Evolutionary conservation across 2,329 filamentous ascomycete genomes (phyloP).

Genomic region (Penicillium sp.): DNA sequence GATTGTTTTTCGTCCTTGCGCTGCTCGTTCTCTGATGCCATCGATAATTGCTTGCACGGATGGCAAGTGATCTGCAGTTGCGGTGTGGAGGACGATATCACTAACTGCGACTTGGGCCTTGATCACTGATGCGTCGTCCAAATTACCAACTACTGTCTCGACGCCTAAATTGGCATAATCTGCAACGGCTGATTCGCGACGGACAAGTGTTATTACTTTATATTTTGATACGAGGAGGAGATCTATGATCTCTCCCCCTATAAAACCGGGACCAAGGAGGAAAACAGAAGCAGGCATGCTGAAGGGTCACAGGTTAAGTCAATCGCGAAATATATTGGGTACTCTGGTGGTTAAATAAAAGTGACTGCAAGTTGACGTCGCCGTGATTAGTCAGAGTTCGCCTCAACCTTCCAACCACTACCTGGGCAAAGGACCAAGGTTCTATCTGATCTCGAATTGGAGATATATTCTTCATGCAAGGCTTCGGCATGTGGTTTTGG

Average conservation of each 20-base stretch:
- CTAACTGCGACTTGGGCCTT: conserved; percentile 31
- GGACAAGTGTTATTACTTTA: conserved; percentile 35
- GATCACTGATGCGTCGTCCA: conserved; percentile 1
- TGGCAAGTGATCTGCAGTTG: conserved; percentile 43
- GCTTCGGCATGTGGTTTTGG: no score
- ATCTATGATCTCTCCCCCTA: conserved; percentile 43
- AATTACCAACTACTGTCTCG: background rate
- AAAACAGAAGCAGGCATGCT: background rate
- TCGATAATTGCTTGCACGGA: conserved; percentile 40
- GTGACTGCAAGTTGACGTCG: conserved; percentile 3
- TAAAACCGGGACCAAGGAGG: background rate
- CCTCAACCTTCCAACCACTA: background rate
- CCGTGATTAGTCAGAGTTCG: background rate
- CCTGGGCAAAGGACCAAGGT: background rate
- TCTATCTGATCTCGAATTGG: background rate
- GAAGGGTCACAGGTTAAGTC: no score
- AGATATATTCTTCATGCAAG: no score
- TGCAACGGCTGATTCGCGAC: conserved; percentile 26
- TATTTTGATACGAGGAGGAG: conserved; percentile 38
- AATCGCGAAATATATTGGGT: background rate
- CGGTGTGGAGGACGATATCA: conserved; percentile 44
- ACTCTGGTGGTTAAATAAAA: background rate
- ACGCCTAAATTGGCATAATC: conserved; percentile 36
- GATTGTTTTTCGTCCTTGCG: conserved; percentile 33
- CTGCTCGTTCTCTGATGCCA: conserved; percentile 36